phyloP scores from a whole-genome alignment of 768 basidiomycete species.

The Pleurotus tuoliensis region DNA sequence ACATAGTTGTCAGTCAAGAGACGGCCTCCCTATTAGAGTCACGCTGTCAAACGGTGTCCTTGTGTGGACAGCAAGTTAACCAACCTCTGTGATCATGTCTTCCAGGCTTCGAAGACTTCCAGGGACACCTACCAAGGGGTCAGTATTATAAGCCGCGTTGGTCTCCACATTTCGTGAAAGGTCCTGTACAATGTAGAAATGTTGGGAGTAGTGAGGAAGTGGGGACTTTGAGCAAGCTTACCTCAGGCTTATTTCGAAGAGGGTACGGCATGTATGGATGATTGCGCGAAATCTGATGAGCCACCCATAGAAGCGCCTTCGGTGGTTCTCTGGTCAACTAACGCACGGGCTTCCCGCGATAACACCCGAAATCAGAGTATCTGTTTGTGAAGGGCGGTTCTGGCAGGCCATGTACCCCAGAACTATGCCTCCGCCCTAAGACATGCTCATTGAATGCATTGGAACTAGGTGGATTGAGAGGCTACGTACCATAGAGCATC shows the following conservation, averaged over 20 bases:
- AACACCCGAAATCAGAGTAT: slow-evolving; percentile 48
- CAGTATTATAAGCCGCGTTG: slow-evolving; percentile 49
- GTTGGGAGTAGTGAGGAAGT: neutral
- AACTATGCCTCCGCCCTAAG: slow-evolving; percentile 66
- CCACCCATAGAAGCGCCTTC: slow-evolving; percentile 47
- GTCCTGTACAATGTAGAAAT: slow-evolving; percentile 31
- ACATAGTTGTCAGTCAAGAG: slow-evolving; percentile 41
- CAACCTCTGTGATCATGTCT: slow-evolving; percentile 60
- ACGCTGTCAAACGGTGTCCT: neutral
- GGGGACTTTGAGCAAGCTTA: slow-evolving; percentile 22
- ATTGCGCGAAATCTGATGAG: slow-evolving; percentile 40
- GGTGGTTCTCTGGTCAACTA: slow-evolving; percentile 54
- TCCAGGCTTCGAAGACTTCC: slow-evolving; percentile 56
- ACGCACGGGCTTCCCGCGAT: slow-evolving; percentile 69
- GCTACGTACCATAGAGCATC: slow-evolving; percentile 68
- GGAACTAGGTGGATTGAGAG: neutral
- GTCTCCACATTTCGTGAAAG: slow-evolving; percentile 54
- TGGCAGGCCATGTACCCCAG: slow-evolving; percentile 56
- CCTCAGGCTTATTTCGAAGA: slow-evolving; percentile 45
- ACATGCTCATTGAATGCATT: neutral
- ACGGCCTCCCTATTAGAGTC: slow-evolving; percentile 49
- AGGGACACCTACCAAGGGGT: slow-evolving; percentile 48
- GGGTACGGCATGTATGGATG: slow-evolving; percentile 50
- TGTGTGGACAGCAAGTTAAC: slow-evolving; percentile 3
- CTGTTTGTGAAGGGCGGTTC: slow-evolving; percentile 28